phyloP scores from a whole-genome alignment of 1,284 basidiomycete genomes.

The Athelia sp. region DNA sequence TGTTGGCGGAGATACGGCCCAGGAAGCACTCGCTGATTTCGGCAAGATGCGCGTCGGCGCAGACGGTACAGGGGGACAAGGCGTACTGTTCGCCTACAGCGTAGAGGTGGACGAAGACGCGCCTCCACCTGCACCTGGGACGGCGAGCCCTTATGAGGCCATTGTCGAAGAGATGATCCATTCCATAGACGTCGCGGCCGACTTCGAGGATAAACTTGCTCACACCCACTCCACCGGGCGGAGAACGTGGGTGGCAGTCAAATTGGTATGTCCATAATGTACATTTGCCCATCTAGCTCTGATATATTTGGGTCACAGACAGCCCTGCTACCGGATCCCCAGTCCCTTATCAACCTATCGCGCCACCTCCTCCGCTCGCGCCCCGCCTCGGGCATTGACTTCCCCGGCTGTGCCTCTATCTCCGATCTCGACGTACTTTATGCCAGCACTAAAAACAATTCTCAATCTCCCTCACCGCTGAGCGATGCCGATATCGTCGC shows the following conservation, averaged over 20 bases:
- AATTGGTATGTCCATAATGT: constrained; percentile 51
- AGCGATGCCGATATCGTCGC: constrained; percentile 50
- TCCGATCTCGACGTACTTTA: constrained; percentile 47
- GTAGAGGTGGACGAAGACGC: constrained; percentile 72
- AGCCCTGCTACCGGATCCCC: constrained; percentile 54
- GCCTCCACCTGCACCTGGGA: constrained; percentile 11
- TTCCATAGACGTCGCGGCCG: constrained; percentile 72
- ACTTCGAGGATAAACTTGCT: constrained; percentile 59
- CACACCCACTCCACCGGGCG: constrained; percentile 32
- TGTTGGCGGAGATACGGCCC: constrained; percentile 82
- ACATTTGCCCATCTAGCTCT: background rate
- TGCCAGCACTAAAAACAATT: constrained; percentile 19
- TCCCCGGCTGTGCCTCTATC: constrained; percentile 56
- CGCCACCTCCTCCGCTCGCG: constrained; percentile 42
- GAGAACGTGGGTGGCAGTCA: constrained; percentile 79
- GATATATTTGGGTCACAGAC: constrained; percentile 32
- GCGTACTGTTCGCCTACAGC: constrained; percentile 79
- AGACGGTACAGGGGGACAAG: constrained; percentile 50
- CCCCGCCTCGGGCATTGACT: constrained; percentile 27
- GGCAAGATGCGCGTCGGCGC: constrained; percentile 57
- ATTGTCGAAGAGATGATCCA: constrained; percentile 69
- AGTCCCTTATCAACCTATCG: constrained; percentile 52
- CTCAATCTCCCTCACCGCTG: constrained; percentile 20
- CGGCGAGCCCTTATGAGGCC: constrained; percentile 39
- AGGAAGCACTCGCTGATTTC: constrained; percentile 64